Conservation (phyloP, 352 stramenopile genomes). For the Aphanomyces stellatus region DNA sequence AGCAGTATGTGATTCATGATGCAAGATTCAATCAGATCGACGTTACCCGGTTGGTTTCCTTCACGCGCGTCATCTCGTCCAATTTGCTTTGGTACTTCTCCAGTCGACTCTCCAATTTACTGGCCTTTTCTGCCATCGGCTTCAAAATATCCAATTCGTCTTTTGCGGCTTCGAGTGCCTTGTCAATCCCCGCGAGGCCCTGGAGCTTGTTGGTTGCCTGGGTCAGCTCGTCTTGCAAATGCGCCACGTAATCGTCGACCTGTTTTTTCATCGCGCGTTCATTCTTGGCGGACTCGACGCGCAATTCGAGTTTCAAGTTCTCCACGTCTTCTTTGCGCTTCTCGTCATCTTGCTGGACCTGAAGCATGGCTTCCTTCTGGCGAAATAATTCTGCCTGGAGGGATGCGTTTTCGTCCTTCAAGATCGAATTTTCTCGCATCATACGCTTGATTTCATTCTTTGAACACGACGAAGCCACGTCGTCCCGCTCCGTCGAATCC, state of each 20-base stretch:
- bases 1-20: no score
- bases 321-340: conserved; percentile 29
- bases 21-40: no score
- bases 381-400: not conserved
- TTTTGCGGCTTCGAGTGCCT: conserved; percentile 30
- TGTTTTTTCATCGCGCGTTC: conserved; percentile 38
- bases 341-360: conserved; percentile 26
- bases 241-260: conserved; percentile 43
- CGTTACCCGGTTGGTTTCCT: conserved; percentile 44
- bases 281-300: conserved; percentile 47
- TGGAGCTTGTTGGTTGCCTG: conserved; percentile 27
- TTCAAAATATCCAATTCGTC: conserved; percentile 68
- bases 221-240: conserved; percentile 38
- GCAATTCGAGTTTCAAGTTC: conserved; percentile 32
- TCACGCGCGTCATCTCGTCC: conserved; percentile 42
- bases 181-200: conserved; percentile 28
- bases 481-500: not conserved
- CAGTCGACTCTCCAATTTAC: conserved; percentile 37
- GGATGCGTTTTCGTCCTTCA: conserved; percentile 10
- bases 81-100: conserved; percentile 67
- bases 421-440: conserved; percentile 2
- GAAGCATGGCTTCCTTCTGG: not conserved
- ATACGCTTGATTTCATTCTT: conserved; percentile 14
- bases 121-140: conserved; percentile 35
- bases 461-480: not conserved